Evolutionary conservation across 2,329 filamentous ascomycete genomes (phyloP).

Genomic region (Whalleya microplaca): DNA sequence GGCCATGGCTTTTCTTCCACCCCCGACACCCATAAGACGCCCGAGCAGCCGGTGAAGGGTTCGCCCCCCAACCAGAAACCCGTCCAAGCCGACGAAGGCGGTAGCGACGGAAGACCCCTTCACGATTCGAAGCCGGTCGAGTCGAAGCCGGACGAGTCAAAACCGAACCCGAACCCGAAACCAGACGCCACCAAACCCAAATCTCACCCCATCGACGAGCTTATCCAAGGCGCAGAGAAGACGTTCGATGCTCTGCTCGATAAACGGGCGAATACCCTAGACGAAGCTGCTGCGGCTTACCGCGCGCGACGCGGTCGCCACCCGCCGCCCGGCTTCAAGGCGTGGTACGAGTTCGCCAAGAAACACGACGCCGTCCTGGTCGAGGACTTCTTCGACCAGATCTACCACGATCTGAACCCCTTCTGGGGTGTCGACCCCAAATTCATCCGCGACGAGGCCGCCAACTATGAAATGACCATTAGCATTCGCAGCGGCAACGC

Average conservation of each 20-base stretch:
- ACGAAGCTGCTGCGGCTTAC: conserved; percentile 50
- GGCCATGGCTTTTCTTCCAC: conserved; percentile 16
- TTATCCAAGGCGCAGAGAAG: conserved; percentile 46
- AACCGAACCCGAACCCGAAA: conserved; percentile 18
- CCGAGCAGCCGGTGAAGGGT: conserved; percentile 14
- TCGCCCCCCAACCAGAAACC: conserved; percentile 20
- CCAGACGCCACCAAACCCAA: conserved; percentile 17
- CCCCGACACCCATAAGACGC: conserved; percentile 9
- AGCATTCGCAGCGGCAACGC: conserved; percentile 58
- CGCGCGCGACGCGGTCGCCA: conserved; percentile 51
- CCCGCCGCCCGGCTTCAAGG: conserved; percentile 53
- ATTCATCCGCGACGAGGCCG: conserved; percentile 55
- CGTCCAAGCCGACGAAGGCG: conserved; percentile 5
- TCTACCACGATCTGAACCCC: conserved; percentile 55
- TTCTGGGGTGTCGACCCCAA: conserved; percentile 58
- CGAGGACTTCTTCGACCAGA: conserved; percentile 56
- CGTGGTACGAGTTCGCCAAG: conserved; percentile 51
- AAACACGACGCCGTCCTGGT: conserved; percentile 47
- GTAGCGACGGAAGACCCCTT: conserved; percentile 10
- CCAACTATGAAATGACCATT: conserved; percentile 64
- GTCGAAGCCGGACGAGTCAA: neutral
- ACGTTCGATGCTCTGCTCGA: conserved; percentile 44
- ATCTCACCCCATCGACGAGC: conserved; percentile 49
- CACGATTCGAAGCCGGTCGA: conserved; percentile 6
- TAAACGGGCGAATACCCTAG: conserved; percentile 47